Conservation (phyloP, 2,329 filamentous ascomycete genomes). For the Fusarium sp. region DNA sequence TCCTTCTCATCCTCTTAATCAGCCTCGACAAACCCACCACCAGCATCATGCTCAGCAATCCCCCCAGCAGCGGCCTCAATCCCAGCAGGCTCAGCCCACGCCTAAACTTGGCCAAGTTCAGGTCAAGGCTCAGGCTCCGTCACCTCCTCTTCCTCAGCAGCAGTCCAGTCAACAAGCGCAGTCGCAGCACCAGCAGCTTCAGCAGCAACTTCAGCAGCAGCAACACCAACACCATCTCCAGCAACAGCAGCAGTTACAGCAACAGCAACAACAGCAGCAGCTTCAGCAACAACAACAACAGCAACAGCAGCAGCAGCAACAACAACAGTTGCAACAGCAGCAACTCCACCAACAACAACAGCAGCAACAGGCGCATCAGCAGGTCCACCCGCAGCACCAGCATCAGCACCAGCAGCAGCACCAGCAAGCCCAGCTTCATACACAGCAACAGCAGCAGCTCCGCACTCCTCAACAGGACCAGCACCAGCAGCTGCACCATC, state of each 20-base stretch:
- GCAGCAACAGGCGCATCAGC: slow-evolving; percentile 54
- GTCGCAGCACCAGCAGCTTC: slow-evolving; percentile 49
- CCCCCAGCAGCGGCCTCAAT: slow-evolving; percentile 57
- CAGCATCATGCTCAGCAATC: slow-evolving; percentile 52
- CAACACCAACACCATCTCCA: slow-evolving; percentile 50
- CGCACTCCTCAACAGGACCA: slow-evolving; percentile 51
- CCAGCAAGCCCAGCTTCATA: slow-evolving; percentile 47
- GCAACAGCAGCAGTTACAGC: slow-evolving; percentile 51
- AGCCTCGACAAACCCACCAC: slow-evolving; percentile 48
- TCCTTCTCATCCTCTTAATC: slow-evolving; percentile 47
- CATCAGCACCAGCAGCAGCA: slow-evolving; percentile 51
- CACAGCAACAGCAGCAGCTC: slow-evolving; percentile 49
- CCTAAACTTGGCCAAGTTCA: slow-evolving; percentile 54
- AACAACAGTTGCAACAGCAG: slow-evolving; percentile 48
- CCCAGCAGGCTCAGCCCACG: slow-evolving; percentile 54
- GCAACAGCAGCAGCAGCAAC: slow-evolving; percentile 51
- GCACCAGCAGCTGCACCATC: slow-evolving; percentile 48
- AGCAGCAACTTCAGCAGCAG: slow-evolving; percentile 48
- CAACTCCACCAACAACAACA: slow-evolving; percentile 51
- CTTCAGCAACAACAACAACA: slow-evolving; percentile 47
- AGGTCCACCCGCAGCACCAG: slow-evolving; percentile 55
- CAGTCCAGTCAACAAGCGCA: slow-evolving; percentile 49
- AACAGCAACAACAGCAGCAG: slow-evolving; percentile 50
- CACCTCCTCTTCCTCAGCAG: slow-evolving; percentile 52
- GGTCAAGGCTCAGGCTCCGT: slow-evolving; percentile 52